Evolutionary conservation across 2,329 filamentous ascomycete species (phyloP).

Genomic region (Colletotrichum spinosum): DNA sequence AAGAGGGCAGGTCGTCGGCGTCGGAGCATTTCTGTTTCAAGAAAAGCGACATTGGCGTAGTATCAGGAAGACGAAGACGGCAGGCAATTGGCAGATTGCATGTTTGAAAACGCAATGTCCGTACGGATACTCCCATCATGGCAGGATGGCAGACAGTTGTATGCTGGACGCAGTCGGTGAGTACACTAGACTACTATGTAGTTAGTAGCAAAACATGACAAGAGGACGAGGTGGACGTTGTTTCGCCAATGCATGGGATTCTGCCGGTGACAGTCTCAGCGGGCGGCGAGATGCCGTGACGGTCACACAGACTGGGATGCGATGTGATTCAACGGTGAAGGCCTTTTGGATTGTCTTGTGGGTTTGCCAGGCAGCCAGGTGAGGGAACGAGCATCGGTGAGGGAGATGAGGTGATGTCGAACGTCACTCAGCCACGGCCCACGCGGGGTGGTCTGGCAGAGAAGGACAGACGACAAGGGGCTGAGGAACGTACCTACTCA

Average conservation of each 20-base stretch:
- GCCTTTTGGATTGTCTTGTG: background rate
- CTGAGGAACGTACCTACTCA: background rate
- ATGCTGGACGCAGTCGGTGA: no score
- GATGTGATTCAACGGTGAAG: background rate
- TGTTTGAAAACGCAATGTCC: background rate
- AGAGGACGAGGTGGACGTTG: no score
- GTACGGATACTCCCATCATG: background rate
- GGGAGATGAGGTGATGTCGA: background rate
- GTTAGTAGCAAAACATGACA: background rate
- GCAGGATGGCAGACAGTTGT: no score
- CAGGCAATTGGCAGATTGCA: background rate
- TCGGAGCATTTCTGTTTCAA: constrained; percentile 26
- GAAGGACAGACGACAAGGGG: constrained; percentile 10
- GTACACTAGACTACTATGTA: background rate
- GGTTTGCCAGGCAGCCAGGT: background rate
- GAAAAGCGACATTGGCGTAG: constrained; percentile 13
- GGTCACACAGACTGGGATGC: background rate
- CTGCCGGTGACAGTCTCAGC: background rate
- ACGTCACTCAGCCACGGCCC: background rate
- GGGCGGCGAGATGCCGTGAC: background rate
- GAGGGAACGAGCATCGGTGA: background rate
- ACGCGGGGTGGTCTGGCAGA: background rate
- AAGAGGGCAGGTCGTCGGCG: constrained; percentile 8
- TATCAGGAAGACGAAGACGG: constrained; percentile 7
- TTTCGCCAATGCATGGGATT: background rate